phyloP scores from a whole-genome alignment of 495 filamentous ascomycete genomes.

The Aspergillus cristatus region DNA sequence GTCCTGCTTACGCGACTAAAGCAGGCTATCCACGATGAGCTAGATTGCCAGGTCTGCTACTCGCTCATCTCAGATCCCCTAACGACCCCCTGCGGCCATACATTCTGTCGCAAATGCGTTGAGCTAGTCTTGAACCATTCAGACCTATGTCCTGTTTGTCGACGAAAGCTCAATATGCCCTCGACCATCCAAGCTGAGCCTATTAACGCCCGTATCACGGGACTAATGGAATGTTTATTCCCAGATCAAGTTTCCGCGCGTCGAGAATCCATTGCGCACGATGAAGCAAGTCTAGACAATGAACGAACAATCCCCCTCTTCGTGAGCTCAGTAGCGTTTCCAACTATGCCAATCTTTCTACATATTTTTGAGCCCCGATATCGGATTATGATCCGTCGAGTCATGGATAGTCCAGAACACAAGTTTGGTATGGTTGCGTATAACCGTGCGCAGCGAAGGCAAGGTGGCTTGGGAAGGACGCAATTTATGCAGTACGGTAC shows the following conservation, averaged over 20 bases:
- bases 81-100: conserved; percentile 82
- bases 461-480: conserved; percentile 47
- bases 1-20: conserved; percentile 41
- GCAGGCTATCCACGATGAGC: conserved; percentile 52
- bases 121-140: conserved; percentile 66
- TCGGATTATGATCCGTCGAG: conserved; percentile 76
- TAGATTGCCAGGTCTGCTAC: conserved; percentile 88
- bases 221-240: conserved; percentile 54
- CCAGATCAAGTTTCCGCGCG: conserved; percentile 54
- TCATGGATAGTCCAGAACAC: conserved; percentile 54
- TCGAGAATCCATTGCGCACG: conserved; percentile 41
- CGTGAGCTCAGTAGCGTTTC: conserved; percentile 72
- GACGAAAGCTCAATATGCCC: conserved; percentile 54
- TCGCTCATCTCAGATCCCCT: conserved; percentile 67
- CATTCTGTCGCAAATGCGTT: conserved; percentile 75
- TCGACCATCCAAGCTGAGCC: conserved; percentile 44
- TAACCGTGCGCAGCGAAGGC: conserved; percentile 44
- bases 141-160: conserved; percentile 69
- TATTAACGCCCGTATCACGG: conserved; percentile 51
- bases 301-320: conserved; percentile 65
- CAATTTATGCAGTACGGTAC: conserved; percentile 71
- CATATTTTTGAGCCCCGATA: conserved; percentile 91
- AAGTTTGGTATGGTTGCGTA: conserved; percentile 81
- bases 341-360: conserved; percentile 73
- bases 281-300: conserved; percentile 35